Evolutionary conservation across 106 monocot genomes (phyloP), one percentile per base, ranked within the genome.

Genomic region (Dioscorea alata): DNA sequence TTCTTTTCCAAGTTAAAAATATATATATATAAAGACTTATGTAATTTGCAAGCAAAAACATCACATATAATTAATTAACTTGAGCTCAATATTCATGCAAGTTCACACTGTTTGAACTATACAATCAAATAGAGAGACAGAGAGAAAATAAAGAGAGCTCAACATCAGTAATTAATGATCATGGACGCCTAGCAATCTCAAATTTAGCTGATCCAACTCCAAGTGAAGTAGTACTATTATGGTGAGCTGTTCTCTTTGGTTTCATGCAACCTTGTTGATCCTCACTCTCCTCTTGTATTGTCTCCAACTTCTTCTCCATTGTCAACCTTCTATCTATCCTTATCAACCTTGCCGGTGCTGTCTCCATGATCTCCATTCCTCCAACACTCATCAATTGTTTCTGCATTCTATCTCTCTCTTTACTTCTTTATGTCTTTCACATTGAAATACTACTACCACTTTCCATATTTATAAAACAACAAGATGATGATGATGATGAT

Each of bases 231-330:
- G 59, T 22, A 4, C 28, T 28, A 28, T 28, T 28, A 28, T 18
- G 49, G 25, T 21, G 48, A 8, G 49, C 14, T 12, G 4, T 4
- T 23, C 4, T 22, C 58, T 58, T 35, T 35, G 57, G n/a, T 72
- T 42, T 42, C 42, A 42, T 61, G 51, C n/a, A 20, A 19, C 32
- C 17, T 0, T 32, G 71, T 23, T 28, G 32, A 19, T 50, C 50
- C 49, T 62, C 73, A 17, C 34, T 50, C 19, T 67, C 74, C 49
- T 74, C 74, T 4, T 59, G 35, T 48, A 74, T 74, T 1, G 74
- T 74, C 59, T 74, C 66, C n/a, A 74, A 58, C 74, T 67, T 74
- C 59, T 49, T 66, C 16, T 54, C 48, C 74, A 59, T 67, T 42
- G 49, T 59, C 48, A 59, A 57, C 58, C 57, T 73, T 33, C 66